Percentiles rank a stretch among this genome's conserved stretches.
Evolutionary conservation across 176 grass and related monocot genomes (phyloP).

Genomic region (Paspalum notatum): DNA sequence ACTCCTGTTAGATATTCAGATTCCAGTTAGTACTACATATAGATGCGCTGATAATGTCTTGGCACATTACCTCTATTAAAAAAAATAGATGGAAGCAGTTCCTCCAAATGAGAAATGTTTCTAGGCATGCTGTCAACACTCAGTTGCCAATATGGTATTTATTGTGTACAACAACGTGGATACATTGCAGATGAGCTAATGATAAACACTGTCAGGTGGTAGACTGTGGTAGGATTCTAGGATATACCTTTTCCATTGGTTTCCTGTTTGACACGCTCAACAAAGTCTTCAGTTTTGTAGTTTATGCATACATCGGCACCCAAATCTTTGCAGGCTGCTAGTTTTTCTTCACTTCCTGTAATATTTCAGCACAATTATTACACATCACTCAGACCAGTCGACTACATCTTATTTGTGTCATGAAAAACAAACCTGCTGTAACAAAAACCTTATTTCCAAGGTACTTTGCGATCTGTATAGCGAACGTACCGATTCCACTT

Average conservation of each 20-base stretch:
- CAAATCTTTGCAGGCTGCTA: slow-evolving; percentile 74
- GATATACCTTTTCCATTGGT: slow-evolving; percentile 70
- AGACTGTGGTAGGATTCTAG: neutral
- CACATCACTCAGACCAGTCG: neutral
- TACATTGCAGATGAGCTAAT: neutral
- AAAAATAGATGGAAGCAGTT: neutral
- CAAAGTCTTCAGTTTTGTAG: slow-evolving; percentile 93
- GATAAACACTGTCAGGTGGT: neutral
- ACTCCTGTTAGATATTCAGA: slow-evolving; percentile 49
- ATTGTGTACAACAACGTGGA: neutral
- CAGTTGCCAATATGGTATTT: neutral
- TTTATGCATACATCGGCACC: slow-evolving; percentile 91
- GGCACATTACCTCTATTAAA: neutral
- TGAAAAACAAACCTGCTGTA: slow-evolving; percentile 65
- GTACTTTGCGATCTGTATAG: slow-evolving; percentile 79
- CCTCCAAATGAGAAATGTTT: neutral
- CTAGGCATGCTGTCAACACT: neutral
- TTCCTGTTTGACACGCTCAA: slow-evolving; percentile 74
- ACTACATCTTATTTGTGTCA: neutral
- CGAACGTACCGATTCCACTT: slow-evolving; percentile 92
- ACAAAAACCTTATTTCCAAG: slow-evolving; percentile 82
- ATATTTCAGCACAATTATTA: slow-evolving; percentile 1
- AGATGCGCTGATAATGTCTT: slow-evolving; percentile 6
- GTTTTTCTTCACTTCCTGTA: slow-evolving; percentile 77
- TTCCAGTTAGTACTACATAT: neutral